A percentile compares a stretch with the other conserved stretches of the same genome.
phyloP scores from a whole-genome alignment of 495 filamentous ascomycete genomes.

The Aspergillus bertholletiae region DNA sequence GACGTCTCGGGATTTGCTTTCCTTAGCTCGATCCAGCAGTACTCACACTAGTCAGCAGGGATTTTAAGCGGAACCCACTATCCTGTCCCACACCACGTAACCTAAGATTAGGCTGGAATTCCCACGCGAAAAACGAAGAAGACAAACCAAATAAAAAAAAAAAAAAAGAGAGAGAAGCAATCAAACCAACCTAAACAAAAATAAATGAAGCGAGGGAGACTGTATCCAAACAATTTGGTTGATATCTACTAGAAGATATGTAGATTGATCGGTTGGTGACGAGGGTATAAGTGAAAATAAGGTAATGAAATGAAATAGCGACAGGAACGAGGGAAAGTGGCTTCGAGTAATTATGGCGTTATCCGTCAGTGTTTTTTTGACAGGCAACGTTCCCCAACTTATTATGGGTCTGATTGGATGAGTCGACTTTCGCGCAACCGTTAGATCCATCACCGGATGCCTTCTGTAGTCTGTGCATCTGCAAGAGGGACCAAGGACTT shows the following conservation, averaged over 20 bases:
- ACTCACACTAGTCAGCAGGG: background rate
- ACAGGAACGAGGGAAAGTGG: background rate
- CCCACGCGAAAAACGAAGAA: too few relatives aligned
- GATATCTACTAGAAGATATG: too few relatives aligned
- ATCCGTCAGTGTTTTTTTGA: slow-evolving; percentile 12
- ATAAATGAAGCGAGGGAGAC: too few relatives aligned
- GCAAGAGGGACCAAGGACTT: background rate
- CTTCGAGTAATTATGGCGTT: background rate
- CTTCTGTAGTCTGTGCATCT: slow-evolving; percentile 16
- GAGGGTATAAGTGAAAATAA: background rate
- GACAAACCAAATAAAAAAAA: background rate
- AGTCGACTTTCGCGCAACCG: slow-evolving; percentile 15
- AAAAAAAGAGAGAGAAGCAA: background rate
- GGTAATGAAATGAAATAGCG: background rate
- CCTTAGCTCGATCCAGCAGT: slow-evolving; percentile 1
- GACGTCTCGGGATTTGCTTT: slow-evolving; percentile 9
- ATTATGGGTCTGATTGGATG: slow-evolving; percentile 17
- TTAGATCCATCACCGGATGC: slow-evolving; percentile 22
- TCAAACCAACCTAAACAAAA: too few relatives aligned
- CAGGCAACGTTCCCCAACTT: slow-evolving; percentile 16
- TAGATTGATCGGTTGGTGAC: background rate
- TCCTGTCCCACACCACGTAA: background rate
- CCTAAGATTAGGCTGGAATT: background rate
- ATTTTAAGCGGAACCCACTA: slow-evolving; percentile 6
- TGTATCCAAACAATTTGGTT: too few relatives aligned